Base-by-base conservation (phyloP, 1,284 basidiomycete genomes). In the Puccinia hordei region DNA sequence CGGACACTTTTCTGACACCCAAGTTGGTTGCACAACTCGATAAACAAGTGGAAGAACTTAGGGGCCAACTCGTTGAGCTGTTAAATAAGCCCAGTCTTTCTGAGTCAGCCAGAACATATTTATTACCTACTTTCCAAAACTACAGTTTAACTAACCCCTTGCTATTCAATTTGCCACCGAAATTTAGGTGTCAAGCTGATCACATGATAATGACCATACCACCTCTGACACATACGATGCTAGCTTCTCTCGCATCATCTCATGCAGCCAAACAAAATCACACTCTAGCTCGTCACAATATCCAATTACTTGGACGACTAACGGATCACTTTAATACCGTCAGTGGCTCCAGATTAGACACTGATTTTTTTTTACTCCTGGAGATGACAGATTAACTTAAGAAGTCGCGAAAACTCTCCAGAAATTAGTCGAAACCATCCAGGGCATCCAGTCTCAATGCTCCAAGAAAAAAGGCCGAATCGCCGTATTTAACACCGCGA, bases 151-250 rank as follows among this genome's bases (percentile, higher is more conserved):
- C 15, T 17, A 17, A 13, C 33, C 2, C 38, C 13, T 1, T 15
- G 3, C n/a, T 35, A 24, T 33, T 8, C 46, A 12, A 15, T 27
- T 51, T 24, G 61, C 49, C 19, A 22, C 30, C 19, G 12, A 3
- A 38, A 55, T 61, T n/a, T 51, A 78, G 75, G n/a, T 59, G 57
- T n/a, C 35, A 65, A 15, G 19, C 63, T 38, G 49, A 78, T n/a
- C 69, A 55, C 35, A 24, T 69, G 17, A 15, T 78, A 15, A 35
- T 78, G 19, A 78, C 65, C 3, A 49, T 66, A 19, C 75, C 75
- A 15, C 51, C 65, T 38, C 55, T 78, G 17, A 49, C 46, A 3
- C 53, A 22, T 10, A 69, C 75, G 17, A 30, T 41, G 35, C 51
- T 78, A n/a, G 63, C 65, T 49, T 4, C 27, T 38, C 30, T 8